These are phyloP conservation scores for Colletotrichum endophyticum DNA, from an alignment of 2,329 filamentous ascomycete species.

Conservation along the genomic window DNA sequence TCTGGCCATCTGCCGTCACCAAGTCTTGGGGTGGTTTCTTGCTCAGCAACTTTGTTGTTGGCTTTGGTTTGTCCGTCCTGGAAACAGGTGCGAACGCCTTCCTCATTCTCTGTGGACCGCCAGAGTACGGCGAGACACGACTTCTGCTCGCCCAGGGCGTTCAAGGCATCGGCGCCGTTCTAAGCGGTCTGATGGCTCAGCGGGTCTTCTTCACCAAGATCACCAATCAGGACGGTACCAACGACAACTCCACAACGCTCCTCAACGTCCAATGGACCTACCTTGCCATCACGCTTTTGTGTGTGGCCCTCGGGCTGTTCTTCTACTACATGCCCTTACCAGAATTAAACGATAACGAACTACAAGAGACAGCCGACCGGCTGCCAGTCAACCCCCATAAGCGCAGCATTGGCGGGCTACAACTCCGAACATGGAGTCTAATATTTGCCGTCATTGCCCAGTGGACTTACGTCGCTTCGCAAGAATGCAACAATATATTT, in stretches of 20 bases:
- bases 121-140: constrained; percentile 74
- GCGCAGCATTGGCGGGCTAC: constrained; percentile 50
- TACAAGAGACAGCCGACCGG: constrained; percentile 51
- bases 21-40: constrained; percentile 80
- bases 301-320: constrained; percentile 71
- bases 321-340: constrained; percentile 73
- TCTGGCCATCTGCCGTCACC: constrained; percentile 81
- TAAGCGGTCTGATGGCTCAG: constrained; percentile 75
- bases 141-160: constrained; percentile 78
- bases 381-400: constrained; percentile 57
- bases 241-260: constrained; percentile 51
- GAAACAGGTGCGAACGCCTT: constrained; percentile 85
- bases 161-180: constrained; percentile 75
- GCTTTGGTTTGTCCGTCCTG: constrained; percentile 76
- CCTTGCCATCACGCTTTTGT: constrained; percentile 78
- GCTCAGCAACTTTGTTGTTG: constrained; percentile 75
- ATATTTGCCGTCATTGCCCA: constrained; percentile 77
- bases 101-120: constrained; percentile 72
- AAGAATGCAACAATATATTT: constrained; percentile 69
- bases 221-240: constrained; percentile 31
- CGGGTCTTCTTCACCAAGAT: constrained; percentile 75
- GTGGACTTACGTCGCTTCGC: constrained; percentile 79
- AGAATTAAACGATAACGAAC: constrained; percentile 61
- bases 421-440: constrained; percentile 62
- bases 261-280: constrained; percentile 86